Evolutionary conservation across 306 rosid species (phyloP).

Genomic region (Hippophae rhamnoides): DNA sequence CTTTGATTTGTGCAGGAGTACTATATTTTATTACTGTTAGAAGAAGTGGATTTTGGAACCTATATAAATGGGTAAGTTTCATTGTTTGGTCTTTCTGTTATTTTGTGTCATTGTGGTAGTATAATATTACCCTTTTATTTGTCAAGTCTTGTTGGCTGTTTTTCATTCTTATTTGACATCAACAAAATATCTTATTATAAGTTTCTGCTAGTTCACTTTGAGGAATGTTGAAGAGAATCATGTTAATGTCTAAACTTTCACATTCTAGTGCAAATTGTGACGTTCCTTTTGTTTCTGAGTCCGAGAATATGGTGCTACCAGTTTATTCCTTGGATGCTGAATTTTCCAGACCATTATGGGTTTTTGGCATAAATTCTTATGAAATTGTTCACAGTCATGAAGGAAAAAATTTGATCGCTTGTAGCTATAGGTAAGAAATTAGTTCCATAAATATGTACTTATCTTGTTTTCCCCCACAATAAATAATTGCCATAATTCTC

Average conservation of each 20-base stretch:
- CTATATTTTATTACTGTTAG: slow-evolving; percentile 78
- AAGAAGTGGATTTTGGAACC: slow-evolving; percentile 79
- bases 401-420: slow-evolving; percentile 47
- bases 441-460: not conserved
- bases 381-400: slow-evolving; percentile 42
- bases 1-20: slow-evolving; percentile 57
- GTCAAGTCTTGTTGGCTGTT: no score
- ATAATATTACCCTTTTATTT: not conserved
- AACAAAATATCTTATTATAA: not conserved
- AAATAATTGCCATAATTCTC: not conserved
- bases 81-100: not conserved
- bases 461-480: slow-evolving; percentile 5
- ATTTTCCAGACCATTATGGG: slow-evolving; percentile 76
- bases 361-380: slow-evolving; percentile 72
- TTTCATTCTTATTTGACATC: not conserved
- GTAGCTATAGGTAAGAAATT: slow-evolving; percentile 63
- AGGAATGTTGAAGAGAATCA: no score
- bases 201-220: no score
- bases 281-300: slow-evolving; percentile 40
- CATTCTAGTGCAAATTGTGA: not conserved
- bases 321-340: slow-evolving; percentile 72
- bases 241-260: slow-evolving; percentile 2
- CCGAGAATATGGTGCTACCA: slow-evolving; percentile 51
- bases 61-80: slow-evolving; percentile 79
- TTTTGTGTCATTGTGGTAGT: slow-evolving; percentile 4